A percentile compares a stretch with the other conserved stretches of the same genome.
Evolutionary conservation across 1,139 yeast species (phyloP).

Genomic region (Suhomyces anneliseae): DNA sequence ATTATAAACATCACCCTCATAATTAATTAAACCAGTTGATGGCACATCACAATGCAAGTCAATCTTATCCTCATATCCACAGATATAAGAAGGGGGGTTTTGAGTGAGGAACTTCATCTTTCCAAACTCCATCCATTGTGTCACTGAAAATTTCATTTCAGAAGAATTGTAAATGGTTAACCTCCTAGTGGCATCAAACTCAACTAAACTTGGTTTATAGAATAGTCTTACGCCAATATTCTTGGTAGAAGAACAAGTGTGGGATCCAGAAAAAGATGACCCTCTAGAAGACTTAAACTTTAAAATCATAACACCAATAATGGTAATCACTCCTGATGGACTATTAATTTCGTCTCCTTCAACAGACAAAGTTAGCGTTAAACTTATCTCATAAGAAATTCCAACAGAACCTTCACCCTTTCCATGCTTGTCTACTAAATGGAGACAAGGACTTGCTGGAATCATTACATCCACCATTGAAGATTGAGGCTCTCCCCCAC

Average conservation of each 20-base stretch:
- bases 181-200: slow-evolving; percentile 12
- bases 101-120: slow-evolving; percentile 13
- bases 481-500: neutral
- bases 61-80: slow-evolving; percentile 18
- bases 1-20: neutral
- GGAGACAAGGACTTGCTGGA: slow-evolving; percentile 24
- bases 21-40: neutral
- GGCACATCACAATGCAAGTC: slow-evolving; percentile 18
- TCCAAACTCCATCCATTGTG: slow-evolving; percentile 15
- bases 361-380: neutral
- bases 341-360: neutral
- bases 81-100: slow-evolving; percentile 17
- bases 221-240: slow-evolving; percentile 19
- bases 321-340: neutral
- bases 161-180: slow-evolving; percentile 5
- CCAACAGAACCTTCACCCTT: slow-evolving; percentile 18
- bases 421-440: slow-evolving; percentile 8
- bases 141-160: neutral
- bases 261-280: slow-evolving; percentile 14
- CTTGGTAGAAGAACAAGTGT: slow-evolving; percentile 16
- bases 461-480: slow-evolving; percentile 11
- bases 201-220: slow-evolving; percentile 15
- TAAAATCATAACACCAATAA: neutral
- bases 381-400: slow-evolving; percentile 8
- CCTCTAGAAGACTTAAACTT: slow-evolving; percentile 8